Conservation (phyloP, 139 green algal species). For the Chlorella sp. region DNA sequence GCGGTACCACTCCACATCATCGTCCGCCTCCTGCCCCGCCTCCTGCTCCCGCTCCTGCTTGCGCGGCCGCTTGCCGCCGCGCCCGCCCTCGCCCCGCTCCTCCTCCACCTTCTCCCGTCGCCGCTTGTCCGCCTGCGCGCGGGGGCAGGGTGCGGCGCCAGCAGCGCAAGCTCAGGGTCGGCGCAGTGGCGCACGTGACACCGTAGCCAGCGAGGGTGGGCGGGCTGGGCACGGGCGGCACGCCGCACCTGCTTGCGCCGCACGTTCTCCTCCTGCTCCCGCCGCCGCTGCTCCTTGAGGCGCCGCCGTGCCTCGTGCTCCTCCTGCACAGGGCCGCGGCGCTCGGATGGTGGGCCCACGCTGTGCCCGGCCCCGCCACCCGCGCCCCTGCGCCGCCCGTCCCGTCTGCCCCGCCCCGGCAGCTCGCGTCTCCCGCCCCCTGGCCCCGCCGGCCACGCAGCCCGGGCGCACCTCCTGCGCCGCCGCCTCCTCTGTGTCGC, state of each 20-base stretch:
- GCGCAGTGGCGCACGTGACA: too few relatives aligned
- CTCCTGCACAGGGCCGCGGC: background rate
- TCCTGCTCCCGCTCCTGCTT: slow-evolving; percentile 33
- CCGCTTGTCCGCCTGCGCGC: slow-evolving; percentile 31
- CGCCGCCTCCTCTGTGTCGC: slow-evolving; percentile 56
- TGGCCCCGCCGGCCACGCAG: background rate
- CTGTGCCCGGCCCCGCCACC: slow-evolving; percentile 12
- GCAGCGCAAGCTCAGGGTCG: too few relatives aligned
- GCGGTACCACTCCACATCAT: slow-evolving; percentile 68
- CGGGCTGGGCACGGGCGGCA: too few relatives aligned
- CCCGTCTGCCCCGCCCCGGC: background rate
- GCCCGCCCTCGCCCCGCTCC: slow-evolving; percentile 18
- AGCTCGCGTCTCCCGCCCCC: background rate
- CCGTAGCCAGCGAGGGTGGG: too few relatives aligned
- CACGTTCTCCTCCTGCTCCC: slow-evolving; percentile 75
- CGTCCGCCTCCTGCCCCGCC: slow-evolving; percentile 50
- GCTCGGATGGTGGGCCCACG: too few relatives aligned
- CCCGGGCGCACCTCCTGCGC: slow-evolving; percentile 39
- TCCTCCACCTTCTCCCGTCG: slow-evolving; percentile 21
- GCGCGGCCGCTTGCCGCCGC: background rate
- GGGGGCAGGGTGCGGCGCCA: too few relatives aligned
- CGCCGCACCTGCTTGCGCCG: slow-evolving; percentile 57
- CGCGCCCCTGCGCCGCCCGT: background rate
- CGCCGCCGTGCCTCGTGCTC: background rate
- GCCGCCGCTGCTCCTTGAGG: background rate